phyloP scores from a whole-genome alignment of 371 early-diverging fungal species.

The Batkoa obscura region DNA sequence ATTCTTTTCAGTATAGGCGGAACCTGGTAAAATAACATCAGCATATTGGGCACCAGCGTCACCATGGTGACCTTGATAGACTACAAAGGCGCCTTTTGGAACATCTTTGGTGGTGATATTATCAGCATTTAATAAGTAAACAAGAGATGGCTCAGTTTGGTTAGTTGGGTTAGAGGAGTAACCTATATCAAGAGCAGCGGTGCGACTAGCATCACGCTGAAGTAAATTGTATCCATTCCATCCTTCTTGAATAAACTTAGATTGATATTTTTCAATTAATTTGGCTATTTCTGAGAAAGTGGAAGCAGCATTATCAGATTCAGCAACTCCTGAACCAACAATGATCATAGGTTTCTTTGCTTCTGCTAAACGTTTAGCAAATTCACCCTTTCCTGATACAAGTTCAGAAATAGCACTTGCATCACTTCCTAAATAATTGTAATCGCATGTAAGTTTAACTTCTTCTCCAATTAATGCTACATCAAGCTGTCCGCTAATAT shows the following conservation, averaged over 20 bases:
- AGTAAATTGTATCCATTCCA: slow-evolving; percentile 86
- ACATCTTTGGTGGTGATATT: slow-evolving; percentile 51
- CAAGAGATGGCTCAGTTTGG: slow-evolving; percentile 26
- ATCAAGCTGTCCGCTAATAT: slow-evolving; percentile 57
- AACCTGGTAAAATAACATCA: slow-evolving; percentile 87
- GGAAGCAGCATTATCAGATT: slow-evolving; percentile 44
- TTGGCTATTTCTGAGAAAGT: slow-evolving; percentile 47
- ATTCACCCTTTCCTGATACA: slow-evolving; percentile 45
- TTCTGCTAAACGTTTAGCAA: slow-evolving; percentile 46
- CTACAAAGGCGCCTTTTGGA: slow-evolving; percentile 83
- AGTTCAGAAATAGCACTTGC: slow-evolving; percentile 48
- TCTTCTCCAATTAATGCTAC: slow-evolving; percentile 64
- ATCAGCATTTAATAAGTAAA: slow-evolving; percentile 88
- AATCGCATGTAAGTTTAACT: slow-evolving; percentile 75
- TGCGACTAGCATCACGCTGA: slow-evolving; percentile 70
- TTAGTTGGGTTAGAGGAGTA: slow-evolving; percentile 39
- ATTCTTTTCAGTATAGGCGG: slow-evolving; percentile 91
- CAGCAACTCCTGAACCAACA: slow-evolving; percentile 65
- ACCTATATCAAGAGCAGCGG: slow-evolving; percentile 87
- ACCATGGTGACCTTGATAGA: slow-evolving; percentile 97
- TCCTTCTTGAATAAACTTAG: slow-evolving; percentile 43
- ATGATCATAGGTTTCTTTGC: slow-evolving; percentile 87
- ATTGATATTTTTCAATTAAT: slow-evolving; percentile 42
- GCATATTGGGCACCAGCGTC: slow-evolving; percentile 88
- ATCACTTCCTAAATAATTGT: slow-evolving; percentile 58